Conservation (phyloP, 2,329 filamentous ascomycete genomes). For the Chrysoporthe cubensis region DNA sequence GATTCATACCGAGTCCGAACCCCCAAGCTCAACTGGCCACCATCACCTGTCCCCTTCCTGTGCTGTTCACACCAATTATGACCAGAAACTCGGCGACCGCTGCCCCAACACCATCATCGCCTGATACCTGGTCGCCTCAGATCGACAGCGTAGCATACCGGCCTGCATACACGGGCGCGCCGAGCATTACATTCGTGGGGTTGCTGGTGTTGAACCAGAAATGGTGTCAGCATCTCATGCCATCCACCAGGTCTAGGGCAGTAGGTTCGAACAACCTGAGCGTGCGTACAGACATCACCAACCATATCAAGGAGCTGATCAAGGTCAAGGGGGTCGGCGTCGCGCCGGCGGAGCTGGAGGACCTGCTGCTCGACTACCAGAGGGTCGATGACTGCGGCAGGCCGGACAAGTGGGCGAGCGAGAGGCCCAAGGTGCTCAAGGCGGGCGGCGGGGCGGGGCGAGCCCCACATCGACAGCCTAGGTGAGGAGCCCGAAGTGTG, state of each 20-base stretch:
- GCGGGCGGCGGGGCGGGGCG: conserved; percentile 25
- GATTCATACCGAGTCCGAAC: not conserved
- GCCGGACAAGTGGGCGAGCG: conserved; percentile 53
- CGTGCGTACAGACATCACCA: conserved; percentile 45
- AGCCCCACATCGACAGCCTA: conserved; percentile 13
- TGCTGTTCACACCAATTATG: conserved; percentile 9
- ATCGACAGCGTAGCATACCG: conserved; percentile 23
- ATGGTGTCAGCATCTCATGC: too few species aligned
- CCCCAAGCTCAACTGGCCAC: not conserved
- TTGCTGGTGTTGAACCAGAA: conserved; percentile 14
- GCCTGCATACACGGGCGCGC: conserved; percentile 17
- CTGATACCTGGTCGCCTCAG: conserved; percentile 24
- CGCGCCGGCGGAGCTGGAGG: conserved; percentile 39
- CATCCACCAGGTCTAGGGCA: too few species aligned
- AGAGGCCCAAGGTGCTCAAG: conserved; percentile 60
- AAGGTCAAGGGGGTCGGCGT: conserved; percentile 41
- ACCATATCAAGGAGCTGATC: conserved; percentile 65
- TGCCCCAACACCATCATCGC: conserved; percentile 19
- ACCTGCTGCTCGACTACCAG: conserved; percentile 36
- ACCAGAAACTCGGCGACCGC: conserved; percentile 26
- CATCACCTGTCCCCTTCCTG: not conserved
- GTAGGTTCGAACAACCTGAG: too few species aligned
- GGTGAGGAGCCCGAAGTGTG: too few species aligned
- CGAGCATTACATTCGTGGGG: conserved; percentile 25
- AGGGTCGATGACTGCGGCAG: conserved; percentile 62